Conservation (phyloP, 2,329 filamentous ascomycete genomes). For the Aspergillus pseudoviridinutans region DNA sequence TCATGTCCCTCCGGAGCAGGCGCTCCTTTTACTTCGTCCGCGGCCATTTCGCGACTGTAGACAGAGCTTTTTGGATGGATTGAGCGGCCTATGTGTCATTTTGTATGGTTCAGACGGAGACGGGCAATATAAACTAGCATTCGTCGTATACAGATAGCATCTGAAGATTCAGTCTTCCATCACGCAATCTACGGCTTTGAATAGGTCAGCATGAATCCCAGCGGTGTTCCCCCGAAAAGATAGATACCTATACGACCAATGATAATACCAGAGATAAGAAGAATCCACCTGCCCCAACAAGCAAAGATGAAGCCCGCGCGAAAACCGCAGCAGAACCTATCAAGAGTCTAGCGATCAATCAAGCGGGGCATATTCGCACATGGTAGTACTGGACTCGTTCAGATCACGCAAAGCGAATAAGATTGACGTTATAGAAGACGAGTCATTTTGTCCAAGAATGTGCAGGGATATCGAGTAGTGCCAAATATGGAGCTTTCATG, state of each 20-base stretch:
- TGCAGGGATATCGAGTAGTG: conserved; percentile 1
- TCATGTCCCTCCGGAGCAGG: conserved; percentile 4
- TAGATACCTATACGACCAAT: conserved; percentile 5
- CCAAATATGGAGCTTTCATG: neutral
- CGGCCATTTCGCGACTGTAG: conserved; percentile 11
- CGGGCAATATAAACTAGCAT: neutral
- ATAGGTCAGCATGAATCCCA: neutral
- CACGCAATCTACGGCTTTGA: conserved; percentile 14
- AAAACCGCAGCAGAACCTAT: no score
- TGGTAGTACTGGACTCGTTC: neutral
- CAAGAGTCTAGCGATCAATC: no score
- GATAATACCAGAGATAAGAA: neutral
- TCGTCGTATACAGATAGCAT: neutral
- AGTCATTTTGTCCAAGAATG: conserved; percentile 6
- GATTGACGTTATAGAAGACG: conserved; percentile 21
- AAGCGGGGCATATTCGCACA: neutral
- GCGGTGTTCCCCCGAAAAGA: neutral
- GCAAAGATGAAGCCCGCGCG: neutral
- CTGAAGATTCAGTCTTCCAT: neutral
- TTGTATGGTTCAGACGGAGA: neutral
- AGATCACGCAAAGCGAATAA: conserved; percentile 19
- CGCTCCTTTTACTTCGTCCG: conserved; percentile 10
- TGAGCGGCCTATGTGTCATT: neutral
- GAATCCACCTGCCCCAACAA: neutral
- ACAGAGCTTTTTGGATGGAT: neutral